Conservation (phyloP, 495 filamentous ascomycete genomes). For the Talaromyces liani region DNA sequence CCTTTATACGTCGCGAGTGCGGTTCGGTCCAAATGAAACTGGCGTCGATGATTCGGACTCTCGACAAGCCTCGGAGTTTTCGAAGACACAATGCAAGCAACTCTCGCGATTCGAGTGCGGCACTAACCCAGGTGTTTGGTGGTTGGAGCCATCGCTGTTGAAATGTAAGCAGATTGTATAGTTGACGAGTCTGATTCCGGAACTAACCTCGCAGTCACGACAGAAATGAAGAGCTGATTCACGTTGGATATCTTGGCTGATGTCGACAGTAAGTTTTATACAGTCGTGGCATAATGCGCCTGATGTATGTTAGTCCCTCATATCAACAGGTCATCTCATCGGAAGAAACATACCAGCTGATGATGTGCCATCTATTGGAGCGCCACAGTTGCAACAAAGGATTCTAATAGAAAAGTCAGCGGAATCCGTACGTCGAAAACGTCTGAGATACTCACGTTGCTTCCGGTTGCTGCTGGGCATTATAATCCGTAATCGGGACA, state of each 20-base stretch:
- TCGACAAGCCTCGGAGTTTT: slow-evolving; percentile 70
- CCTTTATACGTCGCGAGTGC: slow-evolving; percentile 79
- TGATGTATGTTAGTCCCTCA: neutral
- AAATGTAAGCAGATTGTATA: neutral
- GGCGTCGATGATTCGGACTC: slow-evolving; percentile 88
- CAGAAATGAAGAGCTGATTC: slow-evolving; percentile 80
- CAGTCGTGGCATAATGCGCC: slow-evolving; percentile 85
- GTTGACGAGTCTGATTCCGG: too few species aligned
- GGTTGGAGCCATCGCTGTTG: slow-evolving; percentile 73
- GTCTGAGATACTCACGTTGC: slow-evolving; percentile 47
- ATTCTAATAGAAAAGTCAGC: slow-evolving; percentile 46
- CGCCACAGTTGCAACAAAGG: slow-evolving; percentile 91
- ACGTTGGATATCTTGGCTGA: slow-evolving; percentile 83
- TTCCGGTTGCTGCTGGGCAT: slow-evolving; percentile 33
- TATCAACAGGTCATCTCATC: neutral
- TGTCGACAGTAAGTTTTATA: slow-evolving; percentile 85
- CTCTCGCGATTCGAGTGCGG: slow-evolving; percentile 77
- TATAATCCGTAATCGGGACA: slow-evolving; percentile 44
- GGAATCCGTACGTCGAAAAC: slow-evolving; percentile 14
- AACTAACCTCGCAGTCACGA: slow-evolving; percentile 64
- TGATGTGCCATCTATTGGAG: slow-evolving; percentile 84
- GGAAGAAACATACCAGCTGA: slow-evolving; percentile 47
- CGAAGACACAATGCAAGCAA: slow-evolving; percentile 82
- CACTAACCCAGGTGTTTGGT: slow-evolving; percentile 75
- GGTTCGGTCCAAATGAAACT: slow-evolving; percentile 98